Conservation (phyloP, 495 filamentous ascomycete species). For the Neurospora sp. region DNA sequence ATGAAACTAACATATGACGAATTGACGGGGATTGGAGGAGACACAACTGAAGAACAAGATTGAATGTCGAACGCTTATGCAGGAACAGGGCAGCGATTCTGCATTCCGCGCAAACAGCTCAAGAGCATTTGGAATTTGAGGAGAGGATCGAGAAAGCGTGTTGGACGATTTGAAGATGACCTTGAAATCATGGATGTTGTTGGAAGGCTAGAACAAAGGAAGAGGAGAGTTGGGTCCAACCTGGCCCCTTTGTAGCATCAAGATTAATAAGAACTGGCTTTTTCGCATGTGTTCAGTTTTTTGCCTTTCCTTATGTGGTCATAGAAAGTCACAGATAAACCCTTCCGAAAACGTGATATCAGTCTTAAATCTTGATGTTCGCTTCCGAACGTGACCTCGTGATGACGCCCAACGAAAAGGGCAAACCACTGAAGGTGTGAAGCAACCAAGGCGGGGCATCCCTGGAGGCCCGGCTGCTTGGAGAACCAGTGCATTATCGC, state of each 20-base stretch:
- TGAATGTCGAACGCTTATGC: neutral
- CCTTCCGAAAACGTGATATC: neutral
- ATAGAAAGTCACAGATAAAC: neutral
- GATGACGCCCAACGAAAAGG: neutral
- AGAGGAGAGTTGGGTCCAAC: neutral
- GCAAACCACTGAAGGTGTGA: neutral
- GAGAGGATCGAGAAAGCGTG: neutral
- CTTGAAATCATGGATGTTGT: neutral
- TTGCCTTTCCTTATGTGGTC: neutral
- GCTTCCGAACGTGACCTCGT: neutral
- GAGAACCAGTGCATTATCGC: neutral
- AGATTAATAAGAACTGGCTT: neutral
- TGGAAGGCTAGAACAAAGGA: neutral
- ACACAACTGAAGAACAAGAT: neutral
- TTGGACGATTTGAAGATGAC: neutral
- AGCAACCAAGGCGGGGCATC: neutral
- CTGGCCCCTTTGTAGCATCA: too few species aligned
- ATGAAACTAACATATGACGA: neutral
- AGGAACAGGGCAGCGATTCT: neutral
- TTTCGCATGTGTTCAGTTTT: neutral
- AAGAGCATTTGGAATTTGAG: neutral
- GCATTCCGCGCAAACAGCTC: neutral
- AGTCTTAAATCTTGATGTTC: neutral
- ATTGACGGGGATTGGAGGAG: neutral
- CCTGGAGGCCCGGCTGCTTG: neutral